phyloP scores from a whole-genome alignment of 2,329 filamentous ascomycete species.

The Elsinoe australis region DNA sequence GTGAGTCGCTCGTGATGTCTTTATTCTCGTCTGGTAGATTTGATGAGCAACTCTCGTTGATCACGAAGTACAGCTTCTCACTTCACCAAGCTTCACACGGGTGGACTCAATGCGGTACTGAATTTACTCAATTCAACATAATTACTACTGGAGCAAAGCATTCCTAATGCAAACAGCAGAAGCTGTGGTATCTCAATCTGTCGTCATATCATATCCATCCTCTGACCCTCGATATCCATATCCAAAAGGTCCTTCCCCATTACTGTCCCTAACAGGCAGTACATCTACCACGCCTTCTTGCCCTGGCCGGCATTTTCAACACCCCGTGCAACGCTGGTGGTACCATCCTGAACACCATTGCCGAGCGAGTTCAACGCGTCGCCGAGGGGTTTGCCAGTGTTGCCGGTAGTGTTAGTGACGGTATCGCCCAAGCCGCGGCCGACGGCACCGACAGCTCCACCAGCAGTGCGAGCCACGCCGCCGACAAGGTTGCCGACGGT shows the following conservation, averaged over 20 bases:
- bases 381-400: slow-evolving; percentile 33
- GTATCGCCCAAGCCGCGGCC: slow-evolving; percentile 41
- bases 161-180: too few relatives aligned
- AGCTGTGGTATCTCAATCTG: slow-evolving; percentile 15
- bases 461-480: slow-evolving; percentile 47
- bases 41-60: too few relatives aligned
- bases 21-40: too few relatives aligned
- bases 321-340: slow-evolving; percentile 37
- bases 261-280: neutral
- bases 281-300: slow-evolving; percentile 31
- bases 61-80: neutral
- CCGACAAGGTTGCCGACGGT: slow-evolving; percentile 50
- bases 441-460: slow-evolving; percentile 44
- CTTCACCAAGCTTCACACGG: too few relatives aligned
- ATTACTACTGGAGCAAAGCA: too few relatives aligned
- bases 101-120: too few relatives aligned
- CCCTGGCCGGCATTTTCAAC: slow-evolving; percentile 43
- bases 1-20: too few relatives aligned
- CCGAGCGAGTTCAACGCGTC: slow-evolving; percentile 37
- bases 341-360: slow-evolving; percentile 40
- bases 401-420: slow-evolving; percentile 40
- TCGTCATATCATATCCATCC: slow-evolving; percentile 11
- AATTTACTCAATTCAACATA: too few relatives aligned
- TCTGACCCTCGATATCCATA: neutral
- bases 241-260: too few relatives aligned